Base-by-base conservation (phyloP, 163 green algal species). In the Chlamydomonas reinhardtii region DNA sequence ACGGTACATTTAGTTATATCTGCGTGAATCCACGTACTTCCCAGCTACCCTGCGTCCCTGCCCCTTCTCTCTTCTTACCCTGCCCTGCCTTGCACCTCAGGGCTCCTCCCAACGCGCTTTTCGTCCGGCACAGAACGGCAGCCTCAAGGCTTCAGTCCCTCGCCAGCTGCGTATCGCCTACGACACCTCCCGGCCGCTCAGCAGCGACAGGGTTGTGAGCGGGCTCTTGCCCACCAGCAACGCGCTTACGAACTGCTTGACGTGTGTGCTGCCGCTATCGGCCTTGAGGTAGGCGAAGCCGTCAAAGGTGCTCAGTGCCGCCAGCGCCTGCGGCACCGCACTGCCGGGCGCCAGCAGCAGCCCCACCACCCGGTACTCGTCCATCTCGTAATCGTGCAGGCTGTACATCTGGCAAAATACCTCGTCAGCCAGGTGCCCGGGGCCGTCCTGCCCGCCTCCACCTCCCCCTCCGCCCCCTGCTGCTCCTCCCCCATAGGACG, bases 361-460 rank as follows among this genome's bases (percentile, higher is more conserved):
- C 59, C 82, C 82, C 59, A 82, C 61, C 27, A 87, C 69, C n/a
- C 59, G 72, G 71, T 82, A 87, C 8, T 88, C 56, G 17, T 84
- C 29, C 5, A 1, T 48, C 52, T 56, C 56, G 25, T 24, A 39
- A 39, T 87, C 82, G 29, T 82, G 81, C 80, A 93, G 72, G 20
- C 84, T 27, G 69, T 87, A 91, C 75, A 93, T 76, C 84, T 91
- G 90, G 74, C 76, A 15, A 59, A 82, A 86, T 0, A 86, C 31
- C 34, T 31, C n/a, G 31, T 39, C 31, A 3, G 48, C 27, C 19
- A 89, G 54, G 48, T 56, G 48, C 48, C 12, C 48, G 48, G 12
- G 1, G 48, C 48, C 48, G 48, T 1, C 43, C 8, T 54, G 12
- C 11, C 9, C 48, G 14, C 6, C 9, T 9, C 48, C 48, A 1